phyloP scores from a whole-genome alignment of 164 flowering plant genomes.

The Houttuynia cordata region DNA sequence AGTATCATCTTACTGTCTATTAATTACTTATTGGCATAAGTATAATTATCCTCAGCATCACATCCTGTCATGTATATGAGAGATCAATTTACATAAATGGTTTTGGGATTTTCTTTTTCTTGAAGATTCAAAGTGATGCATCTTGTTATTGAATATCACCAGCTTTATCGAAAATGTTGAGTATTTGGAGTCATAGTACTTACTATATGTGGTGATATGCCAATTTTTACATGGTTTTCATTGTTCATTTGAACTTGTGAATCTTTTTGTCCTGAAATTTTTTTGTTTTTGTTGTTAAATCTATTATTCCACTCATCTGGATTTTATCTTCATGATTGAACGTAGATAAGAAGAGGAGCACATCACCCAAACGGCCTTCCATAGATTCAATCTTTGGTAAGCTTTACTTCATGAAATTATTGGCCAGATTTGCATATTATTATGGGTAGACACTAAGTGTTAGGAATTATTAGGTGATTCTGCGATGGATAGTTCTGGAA shows the following conservation, averaged over 20 bases:
- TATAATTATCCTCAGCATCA: too few species aligned
- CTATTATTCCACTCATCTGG: conserved; percentile 1
- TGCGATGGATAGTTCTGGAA: conserved; percentile 26
- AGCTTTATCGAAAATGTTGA: too few species aligned
- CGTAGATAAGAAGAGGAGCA: conserved; percentile 24
- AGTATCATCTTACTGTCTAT: background rate
- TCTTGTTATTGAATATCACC: too few species aligned
- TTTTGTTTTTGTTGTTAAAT: background rate
- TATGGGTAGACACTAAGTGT: background rate
- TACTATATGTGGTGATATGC: too few species aligned
- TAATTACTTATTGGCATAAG: background rate
- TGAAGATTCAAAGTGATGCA: too few species aligned
- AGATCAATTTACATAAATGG: too few species aligned
- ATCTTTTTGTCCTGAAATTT: background rate
- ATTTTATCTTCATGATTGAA: background rate
- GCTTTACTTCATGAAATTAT: background rate
- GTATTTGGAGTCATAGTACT: too few species aligned
- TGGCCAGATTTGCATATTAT: background rate
- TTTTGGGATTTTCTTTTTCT: too few species aligned
- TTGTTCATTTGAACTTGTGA: background rate
- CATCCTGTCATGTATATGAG: too few species aligned
- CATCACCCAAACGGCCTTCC: conserved; percentile 25
- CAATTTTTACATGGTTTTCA: background rate
- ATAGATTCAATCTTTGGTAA: conserved; percentile 33
- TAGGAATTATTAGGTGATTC: conserved; percentile 34